Conservation (phyloP, 768 basidiomycete genomes). For the Lactifluus subvellereus region DNA sequence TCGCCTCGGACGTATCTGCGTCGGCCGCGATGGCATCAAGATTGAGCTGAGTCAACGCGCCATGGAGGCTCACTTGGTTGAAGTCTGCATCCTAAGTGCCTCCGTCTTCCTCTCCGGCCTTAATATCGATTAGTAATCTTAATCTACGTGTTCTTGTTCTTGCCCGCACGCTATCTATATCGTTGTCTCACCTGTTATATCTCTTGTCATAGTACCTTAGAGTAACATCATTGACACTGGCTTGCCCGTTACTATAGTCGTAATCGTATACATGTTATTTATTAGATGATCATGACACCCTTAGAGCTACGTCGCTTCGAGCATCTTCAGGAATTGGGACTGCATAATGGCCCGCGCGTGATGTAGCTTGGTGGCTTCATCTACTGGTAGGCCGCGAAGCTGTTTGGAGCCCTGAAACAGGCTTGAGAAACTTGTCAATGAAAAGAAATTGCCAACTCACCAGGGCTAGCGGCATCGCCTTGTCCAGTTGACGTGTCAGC, state of each 20-base stretch:
- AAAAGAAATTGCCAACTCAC: constrained; percentile 37
- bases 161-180: background rate
- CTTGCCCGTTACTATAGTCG: background rate
- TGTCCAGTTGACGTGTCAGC: constrained; percentile 55
- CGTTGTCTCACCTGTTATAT: background rate
- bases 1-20: constrained; percentile 16
- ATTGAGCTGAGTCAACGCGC: constrained; percentile 22
- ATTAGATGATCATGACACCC: background rate
- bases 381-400: constrained; percentile 4
- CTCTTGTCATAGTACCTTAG: background rate
- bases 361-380: constrained; percentile 21
- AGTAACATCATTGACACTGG: background rate
- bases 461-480: constrained; percentile 51
- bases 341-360: constrained; percentile 18
- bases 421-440: background rate
- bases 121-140: constrained; percentile 14
- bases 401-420: constrained; percentile 17
- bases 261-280: background rate
- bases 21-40: constrained; percentile 13
- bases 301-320: constrained; percentile 15
- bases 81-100: constrained; percentile 23
- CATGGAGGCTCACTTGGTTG: constrained; percentile 19
- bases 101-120: constrained; percentile 24
- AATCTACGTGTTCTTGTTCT: background rate
- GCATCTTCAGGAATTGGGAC: constrained; percentile 20